Percentiles rank a stretch among this genome's conserved stretches.
Conservation (phyloP, 345 rosid genomes). For the Trapa incisa region DNA sequence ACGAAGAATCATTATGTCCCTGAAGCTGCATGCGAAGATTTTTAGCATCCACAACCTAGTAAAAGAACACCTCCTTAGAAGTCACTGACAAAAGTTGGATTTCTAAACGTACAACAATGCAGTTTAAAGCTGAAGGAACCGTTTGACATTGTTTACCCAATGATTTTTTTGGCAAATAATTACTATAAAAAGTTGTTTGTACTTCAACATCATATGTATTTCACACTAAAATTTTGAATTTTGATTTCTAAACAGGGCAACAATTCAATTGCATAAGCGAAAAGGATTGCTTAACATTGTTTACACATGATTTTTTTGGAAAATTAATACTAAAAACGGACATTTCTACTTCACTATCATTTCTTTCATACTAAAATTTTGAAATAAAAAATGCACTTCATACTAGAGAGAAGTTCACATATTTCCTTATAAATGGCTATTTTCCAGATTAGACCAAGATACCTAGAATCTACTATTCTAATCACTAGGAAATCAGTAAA, state of each 20-base stretch:
- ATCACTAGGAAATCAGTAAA: not conserved
- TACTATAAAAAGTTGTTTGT: too few species aligned
- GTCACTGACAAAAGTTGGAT: not conserved
- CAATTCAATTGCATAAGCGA: not conserved
- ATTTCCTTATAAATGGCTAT: not conserved
- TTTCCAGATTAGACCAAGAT: not conserved
- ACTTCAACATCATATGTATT: not conserved
- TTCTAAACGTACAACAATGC: not conserved
- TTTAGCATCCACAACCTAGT: constrained; percentile 92
- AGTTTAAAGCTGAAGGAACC: not conserved
- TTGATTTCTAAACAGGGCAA: not conserved
- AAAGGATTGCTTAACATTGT: not conserved
- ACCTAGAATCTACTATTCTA: not conserved
- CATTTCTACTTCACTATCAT: too few species aligned
- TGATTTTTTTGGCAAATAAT: not conserved
- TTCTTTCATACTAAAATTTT: not conserved
- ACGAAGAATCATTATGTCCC: constrained; percentile 36
- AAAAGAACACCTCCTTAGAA: constrained; percentile 4
- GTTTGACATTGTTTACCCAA: not conserved
- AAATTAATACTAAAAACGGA: too few species aligned
- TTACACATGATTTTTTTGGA: not conserved
- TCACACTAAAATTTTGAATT: not conserved
- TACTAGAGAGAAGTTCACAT: not conserved
- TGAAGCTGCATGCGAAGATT: constrained; percentile 70
- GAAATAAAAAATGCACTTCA: not conserved